Percentiles rank a stretch among this genome's conserved stretches.
Conservation (phyloP, 2,329 filamentous ascomycete genomes). For the Beauveria caledonica region DNA sequence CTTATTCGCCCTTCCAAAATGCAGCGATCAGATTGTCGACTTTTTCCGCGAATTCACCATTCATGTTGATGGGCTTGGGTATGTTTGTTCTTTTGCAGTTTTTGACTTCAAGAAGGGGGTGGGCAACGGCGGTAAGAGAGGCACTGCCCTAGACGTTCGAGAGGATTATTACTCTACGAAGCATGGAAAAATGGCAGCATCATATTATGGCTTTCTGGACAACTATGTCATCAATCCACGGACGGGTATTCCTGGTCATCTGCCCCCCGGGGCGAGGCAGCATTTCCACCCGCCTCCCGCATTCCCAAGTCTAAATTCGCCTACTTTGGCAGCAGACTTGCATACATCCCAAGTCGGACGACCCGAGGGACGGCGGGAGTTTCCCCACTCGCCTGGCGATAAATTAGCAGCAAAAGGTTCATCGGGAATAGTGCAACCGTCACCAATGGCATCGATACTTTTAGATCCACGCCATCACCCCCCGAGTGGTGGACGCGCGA, state of each 20-base stretch:
- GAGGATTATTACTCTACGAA: constrained; percentile 93
- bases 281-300: constrained; percentile 68
- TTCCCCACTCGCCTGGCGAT: not conserved
- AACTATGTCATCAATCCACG: constrained; percentile 76
- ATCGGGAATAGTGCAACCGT: constrained; percentile 40
- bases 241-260: constrained; percentile 53
- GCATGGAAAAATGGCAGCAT: constrained; percentile 97
- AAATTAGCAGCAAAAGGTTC: constrained; percentile 1
- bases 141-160: constrained; percentile 54
- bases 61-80: constrained; percentile 90
- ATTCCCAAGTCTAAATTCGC: constrained; percentile 64
- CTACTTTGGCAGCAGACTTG: constrained; percentile 48
- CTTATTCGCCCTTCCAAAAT: constrained; percentile 76
- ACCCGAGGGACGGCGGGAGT: constrained; percentile 20
- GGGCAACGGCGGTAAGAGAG: constrained; percentile 32
- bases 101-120: constrained; percentile 91
- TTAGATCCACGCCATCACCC: constrained; percentile 72
- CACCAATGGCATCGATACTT: constrained; percentile 64
- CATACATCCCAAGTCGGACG: constrained; percentile 37
- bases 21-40: constrained; percentile 87
- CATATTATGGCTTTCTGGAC: constrained; percentile 89
- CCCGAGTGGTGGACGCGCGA: constrained; percentile 35
- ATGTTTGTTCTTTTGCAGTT: constrained; percentile 94
- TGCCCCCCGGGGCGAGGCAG: constrained; percentile 42
- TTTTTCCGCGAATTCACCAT: constrained; percentile 98